Conservation (phyloP, 2,329 filamentous ascomycete genomes). For the Diatrype stigma region DNA sequence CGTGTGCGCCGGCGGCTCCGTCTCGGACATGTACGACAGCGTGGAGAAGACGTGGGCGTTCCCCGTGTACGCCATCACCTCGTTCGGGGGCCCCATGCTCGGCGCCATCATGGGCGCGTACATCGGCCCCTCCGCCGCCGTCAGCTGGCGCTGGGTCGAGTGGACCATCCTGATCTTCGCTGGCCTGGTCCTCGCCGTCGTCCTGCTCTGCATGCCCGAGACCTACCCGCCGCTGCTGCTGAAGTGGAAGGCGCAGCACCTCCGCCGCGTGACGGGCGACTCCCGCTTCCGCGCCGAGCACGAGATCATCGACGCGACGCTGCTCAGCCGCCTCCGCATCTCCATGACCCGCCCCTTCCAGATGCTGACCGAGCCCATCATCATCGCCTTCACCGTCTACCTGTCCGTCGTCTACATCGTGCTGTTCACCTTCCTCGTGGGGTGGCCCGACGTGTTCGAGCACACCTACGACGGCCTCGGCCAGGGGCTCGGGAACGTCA, state of each 20-base stretch:
- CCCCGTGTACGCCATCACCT: slow-evolving; percentile 43
- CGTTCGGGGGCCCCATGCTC: slow-evolving; percentile 37
- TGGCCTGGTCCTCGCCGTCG: slow-evolving; percentile 48
- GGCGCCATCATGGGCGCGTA: slow-evolving; percentile 53
- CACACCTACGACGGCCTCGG: slow-evolving; percentile 36
- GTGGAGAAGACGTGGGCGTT: slow-evolving; percentile 33
- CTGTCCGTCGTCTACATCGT: slow-evolving; percentile 49
- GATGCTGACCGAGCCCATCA: slow-evolving; percentile 35
- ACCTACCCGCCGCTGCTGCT: slow-evolving; percentile 57
- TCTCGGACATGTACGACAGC: slow-evolving; percentile 35
- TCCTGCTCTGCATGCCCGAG: slow-evolving; percentile 60
- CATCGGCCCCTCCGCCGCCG: slow-evolving; percentile 52
- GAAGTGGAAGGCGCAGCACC: slow-evolving; percentile 53
- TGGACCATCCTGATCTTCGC: slow-evolving; percentile 64
- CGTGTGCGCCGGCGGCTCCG: slow-evolving; percentile 36
- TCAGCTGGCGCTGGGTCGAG: slow-evolving; percentile 60
- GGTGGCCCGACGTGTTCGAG: slow-evolving; percentile 46
- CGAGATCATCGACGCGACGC: slow-evolving; percentile 48
- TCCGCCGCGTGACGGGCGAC: slow-evolving; percentile 59
- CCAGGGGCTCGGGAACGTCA: slow-evolving; percentile 37
- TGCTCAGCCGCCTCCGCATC: slow-evolving; percentile 48
- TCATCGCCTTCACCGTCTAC: slow-evolving; percentile 43
- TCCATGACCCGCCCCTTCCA: slow-evolving; percentile 39
- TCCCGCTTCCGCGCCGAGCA: slow-evolving; percentile 59
- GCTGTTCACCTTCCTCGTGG: slow-evolving; percentile 49